Base-by-base conservation (phyloP, 1,284 basidiomycete genomes). In the Puccinia brachypodii region DNA sequence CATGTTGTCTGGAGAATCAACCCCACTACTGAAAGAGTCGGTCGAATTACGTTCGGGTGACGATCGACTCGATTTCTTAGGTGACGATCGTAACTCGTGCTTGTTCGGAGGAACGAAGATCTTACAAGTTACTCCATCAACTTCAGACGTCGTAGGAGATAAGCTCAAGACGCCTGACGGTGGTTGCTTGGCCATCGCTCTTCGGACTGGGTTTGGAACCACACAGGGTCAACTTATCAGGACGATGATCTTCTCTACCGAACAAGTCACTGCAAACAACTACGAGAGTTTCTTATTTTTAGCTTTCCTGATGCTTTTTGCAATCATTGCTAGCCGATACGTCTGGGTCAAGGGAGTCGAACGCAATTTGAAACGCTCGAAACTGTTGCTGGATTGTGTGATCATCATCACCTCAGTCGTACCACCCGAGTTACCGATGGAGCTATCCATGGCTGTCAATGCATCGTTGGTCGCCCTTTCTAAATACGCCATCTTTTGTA, bases 181-280 rank as follows among this genome's bases (percentile, higher is more conserved):
- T 25, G 95, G 95, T 38, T 96, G 94, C 86, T 90, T 96, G 31
- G 95, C 94, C 9, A 89, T 95, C 53, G 94, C 98, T 8, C 89
- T 97, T 53, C 91, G 94, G 82, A 97, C 96, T n/a, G 95, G 96
- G 3, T 98, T 98, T 86, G 95, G 96, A 31, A 98, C 96, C 3
- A 92, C 94, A 0, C 96, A 98, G 87, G 95, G 96, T 75, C 94
- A 96, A 87, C 91, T 98, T 66, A 94, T 98, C 50, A 89, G 95
- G 84, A 98, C 95, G 0, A 98, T 98, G 95, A 95, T 98, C 83
- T 98, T 97, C 88, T 95, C 94, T 3, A 95, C 94, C 0, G 95
- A 98, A 85, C 92, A 94, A 22, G 92, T 98, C 28, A 94, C 94
- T 14, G 96, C 95, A 47, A 97, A 97, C 88, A 98, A 95, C 87